phyloP scores from a whole-genome alignment of 441 rosid genomes.

The Arabidopsis lyrata region DNA sequence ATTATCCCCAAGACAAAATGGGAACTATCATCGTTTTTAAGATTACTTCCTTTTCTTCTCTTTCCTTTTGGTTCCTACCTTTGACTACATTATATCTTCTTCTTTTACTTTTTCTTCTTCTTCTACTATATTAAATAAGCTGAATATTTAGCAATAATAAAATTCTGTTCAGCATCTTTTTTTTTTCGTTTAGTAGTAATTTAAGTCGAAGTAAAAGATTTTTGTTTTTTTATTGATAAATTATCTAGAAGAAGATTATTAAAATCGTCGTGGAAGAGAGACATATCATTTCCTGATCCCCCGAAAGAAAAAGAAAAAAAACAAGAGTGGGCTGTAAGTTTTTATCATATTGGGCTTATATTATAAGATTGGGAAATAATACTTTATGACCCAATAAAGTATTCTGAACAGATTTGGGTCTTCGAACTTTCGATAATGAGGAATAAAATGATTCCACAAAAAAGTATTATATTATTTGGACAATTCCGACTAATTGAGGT shows the following conservation, averaged over 20 bases:
- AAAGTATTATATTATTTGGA: no score
- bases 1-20: slow-evolving; percentile 25
- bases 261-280: not conserved
- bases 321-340: no score
- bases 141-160: not conserved
- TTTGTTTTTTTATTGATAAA: no score
- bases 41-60: slow-evolving; percentile 24
- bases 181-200: not conserved
- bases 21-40: slow-evolving; percentile 31
- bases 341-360: not conserved
- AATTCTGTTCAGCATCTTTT: not conserved
- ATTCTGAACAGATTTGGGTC: not conserved
- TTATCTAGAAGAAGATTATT: not conserved
- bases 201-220: not conserved
- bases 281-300: not conserved
- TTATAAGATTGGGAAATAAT: not conserved
- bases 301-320: no score
- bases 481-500: no score
- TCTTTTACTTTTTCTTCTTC: not conserved
- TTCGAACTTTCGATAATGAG: not conserved
- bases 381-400: slow-evolving; percentile 3
- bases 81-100: not conserved
- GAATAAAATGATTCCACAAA: no score
- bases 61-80: slow-evolving; percentile 19
- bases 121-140: not conserved